phyloP scores from a whole-genome alignment of 2,329 filamentous ascomycete species.

The Aspergillus flavus region DNA sequence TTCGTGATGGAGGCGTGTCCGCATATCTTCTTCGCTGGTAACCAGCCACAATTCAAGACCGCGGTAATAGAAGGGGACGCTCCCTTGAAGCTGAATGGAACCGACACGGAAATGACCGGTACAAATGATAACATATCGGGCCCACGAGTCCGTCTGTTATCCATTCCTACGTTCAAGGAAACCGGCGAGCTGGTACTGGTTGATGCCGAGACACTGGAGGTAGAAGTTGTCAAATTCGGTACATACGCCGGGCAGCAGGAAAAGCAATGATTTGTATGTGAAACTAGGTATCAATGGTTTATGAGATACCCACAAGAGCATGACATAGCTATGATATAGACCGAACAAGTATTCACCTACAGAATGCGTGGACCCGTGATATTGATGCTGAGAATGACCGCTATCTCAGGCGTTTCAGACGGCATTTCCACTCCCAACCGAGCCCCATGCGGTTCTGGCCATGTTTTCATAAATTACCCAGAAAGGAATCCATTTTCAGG shows the following conservation, averaged over 20 bases:
- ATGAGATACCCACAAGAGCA: neutral
- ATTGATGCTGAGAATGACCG: neutral
- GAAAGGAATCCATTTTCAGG: neutral
- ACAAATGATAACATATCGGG: constrained; percentile 54
- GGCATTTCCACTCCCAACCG: too few relatives aligned
- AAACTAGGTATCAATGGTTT: neutral
- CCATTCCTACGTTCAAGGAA: constrained; percentile 78
- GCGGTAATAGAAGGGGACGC: constrained; percentile 62
- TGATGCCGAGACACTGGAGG: constrained; percentile 81
- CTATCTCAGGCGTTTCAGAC: too few relatives aligned
- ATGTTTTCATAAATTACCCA: too few relatives aligned
- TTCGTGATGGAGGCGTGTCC: constrained; percentile 85
- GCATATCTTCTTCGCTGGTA: constrained; percentile 88
- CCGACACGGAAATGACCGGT: constrained; percentile 38
- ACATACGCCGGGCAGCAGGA: constrained; percentile 41
- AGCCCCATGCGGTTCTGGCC: too few relatives aligned
- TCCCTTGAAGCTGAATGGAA: constrained; percentile 34
- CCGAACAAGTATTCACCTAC: neutral
- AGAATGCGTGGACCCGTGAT: neutral
- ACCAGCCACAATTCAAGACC: constrained; percentile 77
- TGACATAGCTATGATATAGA: neutral
- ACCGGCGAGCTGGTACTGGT: constrained; percentile 80
- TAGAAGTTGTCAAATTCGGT: constrained; percentile 67
- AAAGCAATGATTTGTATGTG: constrained; percentile 28
- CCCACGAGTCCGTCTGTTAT: constrained; percentile 75